Conservation (phyloP, 441 rosid species). For the Eruca vesicaria region DNA sequence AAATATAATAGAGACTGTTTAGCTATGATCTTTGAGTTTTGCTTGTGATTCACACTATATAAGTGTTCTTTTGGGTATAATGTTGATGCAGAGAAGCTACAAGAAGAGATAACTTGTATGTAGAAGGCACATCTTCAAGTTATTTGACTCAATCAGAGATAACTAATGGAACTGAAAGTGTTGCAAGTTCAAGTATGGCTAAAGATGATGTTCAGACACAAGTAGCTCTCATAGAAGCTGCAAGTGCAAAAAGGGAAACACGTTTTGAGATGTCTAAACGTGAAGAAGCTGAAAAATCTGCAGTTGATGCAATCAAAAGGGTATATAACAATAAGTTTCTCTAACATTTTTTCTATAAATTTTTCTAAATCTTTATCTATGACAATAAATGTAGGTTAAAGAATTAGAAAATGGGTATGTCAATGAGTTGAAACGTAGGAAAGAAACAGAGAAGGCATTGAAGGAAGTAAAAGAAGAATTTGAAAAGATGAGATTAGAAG, state of each 20-base stretch:
- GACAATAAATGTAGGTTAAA: constrained; percentile 46
- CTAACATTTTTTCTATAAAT: not conserved
- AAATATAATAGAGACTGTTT: not conserved
- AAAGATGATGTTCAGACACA: constrained; percentile 33
- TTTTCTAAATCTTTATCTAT: not conserved
- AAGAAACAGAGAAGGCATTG: constrained; percentile 52
- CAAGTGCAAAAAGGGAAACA: constrained; percentile 47
- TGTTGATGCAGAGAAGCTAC: constrained; percentile 23
- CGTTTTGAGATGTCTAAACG: constrained; percentile 54
- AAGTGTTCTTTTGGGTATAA: not conserved
- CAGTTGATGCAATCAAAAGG: constrained; percentile 61
- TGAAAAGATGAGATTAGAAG: constrained; percentile 45
- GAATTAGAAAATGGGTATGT: constrained; percentile 48
- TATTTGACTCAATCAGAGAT: not conserved
- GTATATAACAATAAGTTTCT: constrained; percentile 34
- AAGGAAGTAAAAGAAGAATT: constrained; percentile 45
- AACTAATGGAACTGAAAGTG: not conserved
- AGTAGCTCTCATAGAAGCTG: constrained; percentile 52
- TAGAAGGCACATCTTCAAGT: constrained; percentile 1
- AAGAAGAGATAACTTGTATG: not conserved
- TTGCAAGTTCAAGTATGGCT: constrained; percentile 13
- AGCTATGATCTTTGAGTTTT: not conserved
- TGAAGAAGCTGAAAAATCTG: constrained; percentile 62
- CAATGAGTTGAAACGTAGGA: constrained; percentile 57
- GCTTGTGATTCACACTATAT: constrained; percentile 8